Percentiles rank a stretch among this genome's conserved stretches.
Evolutionary conservation across 176 grass and related monocot species (phyloP).

Genomic region (Metroxylon sagu): DNA sequence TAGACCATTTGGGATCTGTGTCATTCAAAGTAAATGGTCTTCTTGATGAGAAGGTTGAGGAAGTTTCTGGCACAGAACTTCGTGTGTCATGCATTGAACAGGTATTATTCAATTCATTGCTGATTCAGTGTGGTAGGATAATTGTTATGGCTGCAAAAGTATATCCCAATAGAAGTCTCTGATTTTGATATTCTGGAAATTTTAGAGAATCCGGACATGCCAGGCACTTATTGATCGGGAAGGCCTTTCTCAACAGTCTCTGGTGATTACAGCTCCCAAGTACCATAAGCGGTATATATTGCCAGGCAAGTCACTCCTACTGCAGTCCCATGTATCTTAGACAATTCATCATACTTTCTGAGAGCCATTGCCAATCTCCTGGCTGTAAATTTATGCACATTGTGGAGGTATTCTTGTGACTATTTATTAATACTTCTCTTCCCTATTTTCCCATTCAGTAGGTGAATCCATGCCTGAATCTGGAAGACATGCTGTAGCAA

Average conservation of each 20-base stretch:
- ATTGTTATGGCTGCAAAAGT: no score
- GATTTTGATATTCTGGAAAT: slow-evolving; percentile 6
- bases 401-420: no score
- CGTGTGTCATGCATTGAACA: slow-evolving; percentile 54
- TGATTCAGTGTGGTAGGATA: no score
- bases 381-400: no score
- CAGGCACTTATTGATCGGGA: slow-evolving; percentile 54
- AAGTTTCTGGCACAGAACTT: slow-evolving; percentile 36
- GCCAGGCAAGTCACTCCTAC: slow-evolving; percentile 26
- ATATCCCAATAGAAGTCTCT: not conserved
- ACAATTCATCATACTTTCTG: no score
- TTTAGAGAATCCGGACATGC: slow-evolving; percentile 48
- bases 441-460: slow-evolving; percentile 13
- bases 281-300: slow-evolving; percentile 87
- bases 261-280: slow-evolving; percentile 65
- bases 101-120: slow-evolving; percentile 19
- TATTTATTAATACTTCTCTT: slow-evolving; percentile 3
- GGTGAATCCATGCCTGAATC: slow-evolving; percentile 46
- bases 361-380: no score
- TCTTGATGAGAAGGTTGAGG: slow-evolving; percentile 40
- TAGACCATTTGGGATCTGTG: slow-evolving; percentile 75
- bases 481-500: slow-evolving; percentile 39
- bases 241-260: slow-evolving; percentile 80
- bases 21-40: slow-evolving; percentile 65
- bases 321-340: no score